Conservation (phyloP, 441 rosid species). For the Aleurites moluccanus region DNA sequence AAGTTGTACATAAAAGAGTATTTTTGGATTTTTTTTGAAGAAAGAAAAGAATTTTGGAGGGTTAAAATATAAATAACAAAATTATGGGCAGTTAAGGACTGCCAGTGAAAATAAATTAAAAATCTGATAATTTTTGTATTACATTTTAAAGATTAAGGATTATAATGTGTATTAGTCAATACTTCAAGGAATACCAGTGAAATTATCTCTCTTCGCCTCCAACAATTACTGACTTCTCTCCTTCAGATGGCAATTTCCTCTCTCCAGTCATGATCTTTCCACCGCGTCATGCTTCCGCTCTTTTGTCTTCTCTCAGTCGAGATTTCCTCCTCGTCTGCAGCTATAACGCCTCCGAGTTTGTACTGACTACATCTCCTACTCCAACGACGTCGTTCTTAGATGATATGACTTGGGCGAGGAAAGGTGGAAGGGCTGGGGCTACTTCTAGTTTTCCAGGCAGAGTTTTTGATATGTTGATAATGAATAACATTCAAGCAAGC, state of each 20-base stretch:
- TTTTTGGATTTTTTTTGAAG: no score
- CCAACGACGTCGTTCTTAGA: constrained; percentile 34
- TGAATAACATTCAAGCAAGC: constrained; percentile 66
- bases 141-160: no score
- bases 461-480: constrained; percentile 35
- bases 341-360: constrained; percentile 37
- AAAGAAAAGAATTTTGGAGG: no score
- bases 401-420: constrained; percentile 12
- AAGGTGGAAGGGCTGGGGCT: constrained; percentile 30
- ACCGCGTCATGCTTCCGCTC: constrained; percentile 61
- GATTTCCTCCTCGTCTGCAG: constrained; percentile 45
- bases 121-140: no score
- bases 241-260: constrained; percentile 55
- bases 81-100: no score
- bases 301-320: constrained; percentile 43
- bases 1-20: no score
- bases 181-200: no score
- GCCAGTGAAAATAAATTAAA: no score
- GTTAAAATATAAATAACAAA: no score
- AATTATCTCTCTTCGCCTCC: constrained; percentile 31
- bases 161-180: no score
- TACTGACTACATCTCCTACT: constrained; percentile 31
- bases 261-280: constrained; percentile 82
- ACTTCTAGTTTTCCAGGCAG: constrained; percentile 49
- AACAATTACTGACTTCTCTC: constrained; percentile 41